Base-by-base conservation (phyloP, 2,329 filamentous ascomycete genomes). In the Chaetomium strumarium region DNA sequence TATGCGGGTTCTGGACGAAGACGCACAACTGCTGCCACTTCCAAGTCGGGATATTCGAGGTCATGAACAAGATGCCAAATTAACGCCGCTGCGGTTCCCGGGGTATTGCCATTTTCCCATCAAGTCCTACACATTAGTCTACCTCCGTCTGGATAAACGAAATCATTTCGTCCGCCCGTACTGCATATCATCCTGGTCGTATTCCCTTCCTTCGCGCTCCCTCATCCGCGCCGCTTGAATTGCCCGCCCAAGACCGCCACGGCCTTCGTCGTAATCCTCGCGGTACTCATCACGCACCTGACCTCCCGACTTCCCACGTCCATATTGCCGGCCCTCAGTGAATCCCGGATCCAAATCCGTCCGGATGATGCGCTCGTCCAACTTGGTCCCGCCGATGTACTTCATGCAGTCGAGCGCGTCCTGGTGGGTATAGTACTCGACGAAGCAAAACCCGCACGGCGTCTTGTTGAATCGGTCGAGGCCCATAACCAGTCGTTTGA, bases 401-500 rank as follows among this genome's bases (percentile, higher is more conserved):
- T 97, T 99, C 84, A 99, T 85, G 72, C 92, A 97, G 69, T 99
- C 93, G 46, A 99, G 79, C 9, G 93, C 93, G 70, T 99, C 93
- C 67, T 96, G 86, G 70, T 97, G 93, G 30, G 86, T 96, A 75
- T 96, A 97, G 75, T 99, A 99, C 73, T 99, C 93, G 65, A 99
- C 93, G 67, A 99, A 99, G 77, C 93, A 99, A 78, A 99, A 99
- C 38, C 93, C 93, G 71, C 93, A 99, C 1, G 93, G 93, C 0
- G 93, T 99, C 76, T 99, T 99, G 71, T 87, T 88, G 76, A 93
- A 96, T 53, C 93, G 86, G 69, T 99, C 93, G 48, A 99, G 83
- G 46, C 93, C 93, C 93, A 99, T 99, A 60, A 99, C 83, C 44
- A 99, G 82, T 29, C 93, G 88, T 74, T 99, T 99, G 73, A 99